Conservation (phyloP, 345 rosid genomes). For the Lepidium sativum region DNA sequence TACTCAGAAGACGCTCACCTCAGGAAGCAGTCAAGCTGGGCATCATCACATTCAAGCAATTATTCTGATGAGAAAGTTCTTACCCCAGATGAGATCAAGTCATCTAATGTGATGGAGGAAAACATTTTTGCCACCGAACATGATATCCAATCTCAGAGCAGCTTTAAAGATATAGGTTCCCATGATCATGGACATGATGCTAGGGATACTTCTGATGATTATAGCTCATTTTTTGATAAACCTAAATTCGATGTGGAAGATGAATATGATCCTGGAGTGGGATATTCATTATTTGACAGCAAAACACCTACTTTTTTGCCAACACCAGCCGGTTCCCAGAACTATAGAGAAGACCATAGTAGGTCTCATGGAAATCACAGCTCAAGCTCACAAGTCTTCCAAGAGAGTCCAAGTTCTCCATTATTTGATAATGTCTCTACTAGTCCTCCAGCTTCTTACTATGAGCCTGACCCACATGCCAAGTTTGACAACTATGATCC, state of each 20-base stretch:
- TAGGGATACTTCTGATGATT: conserved; percentile 49
- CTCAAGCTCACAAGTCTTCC: conserved; percentile 31
- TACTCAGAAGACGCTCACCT: conserved; percentile 26
- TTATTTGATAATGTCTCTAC: conserved; percentile 34
- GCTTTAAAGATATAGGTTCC: conserved; percentile 25
- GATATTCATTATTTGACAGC: conserved; percentile 32
- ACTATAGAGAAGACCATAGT: conserved; percentile 25
- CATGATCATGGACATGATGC: conserved; percentile 25
- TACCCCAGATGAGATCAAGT: conserved; percentile 26
- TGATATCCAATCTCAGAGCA: conserved; percentile 33
- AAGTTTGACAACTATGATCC: conserved; percentile 50
- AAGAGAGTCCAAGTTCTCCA: conserved; percentile 22
- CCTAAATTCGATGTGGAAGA: conserved; percentile 33
- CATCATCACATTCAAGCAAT: conserved; percentile 35
- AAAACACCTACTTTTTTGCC: conserved; percentile 17
- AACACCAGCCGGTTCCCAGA: conserved; percentile 27
- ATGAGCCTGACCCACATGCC: conserved; percentile 26
- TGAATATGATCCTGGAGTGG: conserved; percentile 22
- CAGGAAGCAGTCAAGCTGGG: conserved; percentile 35
- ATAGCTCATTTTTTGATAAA: conserved; percentile 40
- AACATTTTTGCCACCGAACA: conserved; percentile 37
- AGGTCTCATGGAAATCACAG: conserved; percentile 17
- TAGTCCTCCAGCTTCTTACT: conserved; percentile 28
- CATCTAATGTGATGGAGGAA: conserved; percentile 26
- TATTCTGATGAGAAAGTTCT: conserved; percentile 29